phyloP scores from a whole-genome alignment of 2,329 filamentous ascomycete genomes.

The Beauveria australis region DNA sequence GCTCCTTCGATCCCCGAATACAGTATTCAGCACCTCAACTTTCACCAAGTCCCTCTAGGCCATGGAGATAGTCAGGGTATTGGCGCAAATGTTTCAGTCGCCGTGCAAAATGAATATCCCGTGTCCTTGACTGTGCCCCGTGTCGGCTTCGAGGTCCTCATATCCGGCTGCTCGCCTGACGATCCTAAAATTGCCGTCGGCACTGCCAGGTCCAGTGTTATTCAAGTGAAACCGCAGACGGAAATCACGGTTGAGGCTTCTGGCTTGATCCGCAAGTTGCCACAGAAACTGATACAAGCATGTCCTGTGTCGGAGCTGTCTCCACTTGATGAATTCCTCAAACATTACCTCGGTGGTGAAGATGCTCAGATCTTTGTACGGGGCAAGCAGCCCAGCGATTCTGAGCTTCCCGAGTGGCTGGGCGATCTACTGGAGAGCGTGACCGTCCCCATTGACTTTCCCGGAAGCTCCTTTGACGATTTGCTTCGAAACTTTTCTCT shows the following conservation, averaged over 20 bases:
- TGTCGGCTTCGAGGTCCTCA: conserved; percentile 75
- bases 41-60: conserved; percentile 58
- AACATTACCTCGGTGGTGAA: conserved; percentile 72
- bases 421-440: conserved; percentile 71
- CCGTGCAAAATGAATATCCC: conserved; percentile 68
- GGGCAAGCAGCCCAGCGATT: conserved; percentile 59
- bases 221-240: conserved; percentile 60
- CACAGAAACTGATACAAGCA: conserved; percentile 59
- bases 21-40: conserved; percentile 71
- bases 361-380: conserved; percentile 75
- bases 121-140: conserved; percentile 68
- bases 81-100: conserved; percentile 69
- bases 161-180: conserved; percentile 67
- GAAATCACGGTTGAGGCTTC: conserved; percentile 62
- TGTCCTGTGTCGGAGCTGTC: conserved; percentile 75
- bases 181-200: conserved; percentile 73
- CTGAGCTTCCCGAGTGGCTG: conserved; percentile 73
- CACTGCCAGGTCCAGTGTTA: conserved; percentile 58
- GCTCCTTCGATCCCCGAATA: conserved; percentile 74
- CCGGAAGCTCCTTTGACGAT: conserved; percentile 71
- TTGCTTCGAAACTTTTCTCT: conserved; percentile 84
- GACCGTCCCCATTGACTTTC: conserved; percentile 76
- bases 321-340: conserved; percentile 74
- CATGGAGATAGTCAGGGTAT: conserved; percentile 53
- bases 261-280: conserved; percentile 65